Evolutionary conservation across 371 early-diverging fungal species (phyloP).

Genomic region (Batkoa obscura): DNA sequence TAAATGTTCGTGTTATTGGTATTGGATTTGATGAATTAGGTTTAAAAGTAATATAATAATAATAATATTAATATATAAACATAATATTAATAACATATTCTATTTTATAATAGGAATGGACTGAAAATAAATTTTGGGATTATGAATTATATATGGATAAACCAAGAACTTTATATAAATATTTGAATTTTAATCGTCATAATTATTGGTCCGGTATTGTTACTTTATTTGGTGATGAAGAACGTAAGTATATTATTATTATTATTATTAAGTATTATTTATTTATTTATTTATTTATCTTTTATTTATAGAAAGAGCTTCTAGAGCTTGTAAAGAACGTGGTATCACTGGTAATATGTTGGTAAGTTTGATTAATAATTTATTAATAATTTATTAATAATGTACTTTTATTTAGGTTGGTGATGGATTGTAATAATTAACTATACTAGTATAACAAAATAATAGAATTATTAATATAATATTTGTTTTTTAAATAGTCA

Average conservation of each 20-base stretch:
- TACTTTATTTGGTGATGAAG: not conserved
- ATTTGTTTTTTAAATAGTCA: too few species aligned
- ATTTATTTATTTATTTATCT: not conserved
- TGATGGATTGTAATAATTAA: not conserved
- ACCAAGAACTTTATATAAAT: too few species aligned
- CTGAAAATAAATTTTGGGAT: not conserved
- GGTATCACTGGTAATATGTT: not conserved
- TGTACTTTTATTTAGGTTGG: not conserved
- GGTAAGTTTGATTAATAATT: not conserved
- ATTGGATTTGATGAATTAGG: conserved; percentile 1
- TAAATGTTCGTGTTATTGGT: not conserved
- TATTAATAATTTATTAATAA: not conserved
- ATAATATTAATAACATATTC: too few species aligned
- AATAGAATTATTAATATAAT: too few species aligned
- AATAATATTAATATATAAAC: too few species aligned
- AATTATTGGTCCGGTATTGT: not conserved
- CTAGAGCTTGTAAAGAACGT: not conserved
- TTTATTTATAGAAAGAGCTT: not conserved
- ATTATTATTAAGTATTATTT: not conserved
- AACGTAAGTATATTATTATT: not conserved
- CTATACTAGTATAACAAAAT: not conserved
- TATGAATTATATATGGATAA: not conserved
- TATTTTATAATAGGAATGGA: not conserved
- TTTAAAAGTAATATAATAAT: not conserved
- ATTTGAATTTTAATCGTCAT: not conserved